phyloP scores from a whole-genome alignment of 352 stramenopile genomes.

The Phytophthora foliorum region DNA sequence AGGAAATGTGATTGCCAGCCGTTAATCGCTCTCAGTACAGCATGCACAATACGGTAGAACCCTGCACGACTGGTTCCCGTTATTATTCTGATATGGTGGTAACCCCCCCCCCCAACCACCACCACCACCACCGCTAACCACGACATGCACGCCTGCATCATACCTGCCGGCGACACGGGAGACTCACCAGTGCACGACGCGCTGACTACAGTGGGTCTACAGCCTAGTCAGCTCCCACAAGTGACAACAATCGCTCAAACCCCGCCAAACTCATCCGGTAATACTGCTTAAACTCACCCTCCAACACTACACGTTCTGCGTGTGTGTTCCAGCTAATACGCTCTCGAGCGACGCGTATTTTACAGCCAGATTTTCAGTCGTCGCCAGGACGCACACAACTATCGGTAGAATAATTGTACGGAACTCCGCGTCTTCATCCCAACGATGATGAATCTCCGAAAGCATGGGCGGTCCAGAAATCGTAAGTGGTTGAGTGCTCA shows the following conservation, averaged over 20 bases:
- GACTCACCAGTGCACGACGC: slow-evolving; percentile 2
- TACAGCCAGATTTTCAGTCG: too few species aligned
- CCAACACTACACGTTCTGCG: slow-evolving; percentile 1
- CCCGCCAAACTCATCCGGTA: slow-evolving; percentile 15
- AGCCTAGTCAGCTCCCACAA: background rate
- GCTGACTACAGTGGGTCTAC: slow-evolving; percentile 7
- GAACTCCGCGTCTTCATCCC: too few species aligned
- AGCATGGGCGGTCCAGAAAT: too few species aligned
- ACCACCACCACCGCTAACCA: too few species aligned
- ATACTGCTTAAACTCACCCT: slow-evolving; percentile 23
- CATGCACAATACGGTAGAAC: slow-evolving; percentile 14
- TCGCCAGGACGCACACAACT: too few species aligned
- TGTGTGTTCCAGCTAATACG: background rate
- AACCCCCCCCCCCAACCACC: slow-evolving; percentile 21
- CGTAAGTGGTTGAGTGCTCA: too few species aligned
- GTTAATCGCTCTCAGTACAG: slow-evolving; percentile 3
- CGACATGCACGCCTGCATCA: slow-evolving; percentile 18
- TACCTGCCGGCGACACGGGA: slow-evolving; percentile 9
- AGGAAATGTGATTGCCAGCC: background rate
- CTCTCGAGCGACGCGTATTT: too few species aligned
- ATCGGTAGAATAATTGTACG: too few species aligned
- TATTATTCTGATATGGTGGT: slow-evolving; percentile 17
- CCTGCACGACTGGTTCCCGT: slow-evolving; percentile 5
- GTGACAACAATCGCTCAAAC: slow-evolving; percentile 4
- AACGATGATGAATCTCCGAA: too few species aligned